These are phyloP conservation scores for Tagetes erecta DNA, from an alignment of 129 eudicot genomes.

Conservation along the genomic window DNA sequence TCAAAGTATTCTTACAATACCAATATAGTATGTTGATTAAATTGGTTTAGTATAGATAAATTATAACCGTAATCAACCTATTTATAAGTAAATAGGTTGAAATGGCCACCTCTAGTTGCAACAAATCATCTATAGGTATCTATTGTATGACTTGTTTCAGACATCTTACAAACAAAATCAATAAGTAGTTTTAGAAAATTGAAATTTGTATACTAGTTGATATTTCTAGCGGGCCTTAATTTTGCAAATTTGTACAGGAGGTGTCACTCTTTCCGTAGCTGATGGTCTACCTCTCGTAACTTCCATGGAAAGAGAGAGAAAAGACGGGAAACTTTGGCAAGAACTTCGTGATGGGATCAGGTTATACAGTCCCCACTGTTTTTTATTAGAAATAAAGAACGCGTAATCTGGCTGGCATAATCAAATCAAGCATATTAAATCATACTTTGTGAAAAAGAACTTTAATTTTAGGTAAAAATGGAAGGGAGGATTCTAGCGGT, in stretches of 20 bases:
- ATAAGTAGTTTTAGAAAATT: background rate
- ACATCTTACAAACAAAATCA: background rate
- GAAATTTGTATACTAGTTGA: background rate
- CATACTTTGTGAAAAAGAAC: background rate
- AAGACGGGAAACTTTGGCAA: conserved; percentile 90
- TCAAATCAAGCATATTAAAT: background rate
- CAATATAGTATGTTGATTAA: background rate
- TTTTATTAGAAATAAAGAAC: background rate
- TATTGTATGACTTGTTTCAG: background rate
- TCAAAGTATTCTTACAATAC: background rate
- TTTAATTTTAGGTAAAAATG: background rate
- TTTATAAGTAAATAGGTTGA: background rate
- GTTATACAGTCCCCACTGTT: background rate
- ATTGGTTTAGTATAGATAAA: background rate
- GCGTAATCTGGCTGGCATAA: background rate
- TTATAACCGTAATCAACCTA: background rate
- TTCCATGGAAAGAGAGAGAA: conserved; percentile 79
- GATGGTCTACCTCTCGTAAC: conserved; percentile 68
- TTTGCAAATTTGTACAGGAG: conserved; percentile 23
- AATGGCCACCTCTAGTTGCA: background rate
- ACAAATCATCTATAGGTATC: background rate
- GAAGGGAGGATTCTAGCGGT: background rate
- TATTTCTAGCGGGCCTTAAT: background rate
- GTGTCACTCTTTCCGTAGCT: conserved; percentile 45
- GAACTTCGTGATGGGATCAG: conserved; percentile 68